Evolutionary conservation across 371 early-diverging fungal species (phyloP).

Genomic region (Lichtheimia ornata): DNA sequence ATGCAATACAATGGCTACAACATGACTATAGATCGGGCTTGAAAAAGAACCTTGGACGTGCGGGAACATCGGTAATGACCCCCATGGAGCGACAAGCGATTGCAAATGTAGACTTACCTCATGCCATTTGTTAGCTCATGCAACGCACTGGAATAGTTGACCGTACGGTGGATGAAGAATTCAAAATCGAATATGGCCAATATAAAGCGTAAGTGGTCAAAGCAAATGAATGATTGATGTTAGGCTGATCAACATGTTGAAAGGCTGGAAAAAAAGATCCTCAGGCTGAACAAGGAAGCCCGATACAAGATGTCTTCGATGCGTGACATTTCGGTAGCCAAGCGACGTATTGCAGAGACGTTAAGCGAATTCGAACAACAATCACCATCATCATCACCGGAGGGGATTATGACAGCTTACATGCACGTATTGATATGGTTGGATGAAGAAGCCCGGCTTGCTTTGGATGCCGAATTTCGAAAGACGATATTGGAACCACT

Average conservation of each 20-base stretch:
- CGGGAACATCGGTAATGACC: slow-evolving; percentile 68
- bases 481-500: slow-evolving; percentile 85
- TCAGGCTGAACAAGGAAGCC: slow-evolving; percentile 81
- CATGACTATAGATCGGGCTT: slow-evolving; percentile 65
- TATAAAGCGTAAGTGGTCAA: slow-evolving; percentile 59
- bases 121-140: slow-evolving; percentile 43
- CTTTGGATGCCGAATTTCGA: slow-evolving; percentile 73
- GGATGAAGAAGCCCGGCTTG: slow-evolving; percentile 66
- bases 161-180: slow-evolving; percentile 79
- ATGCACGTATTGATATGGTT: slow-evolving; percentile 67
- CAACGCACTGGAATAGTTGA: slow-evolving; percentile 70
- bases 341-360: slow-evolving; percentile 67
- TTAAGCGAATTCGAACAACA: slow-evolving; percentile 53
- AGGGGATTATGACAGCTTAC: slow-evolving; percentile 47
- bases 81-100: too few species aligned
- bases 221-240: neutral
- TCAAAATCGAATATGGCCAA: slow-evolving; percentile 80
- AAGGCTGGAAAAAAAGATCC: slow-evolving; percentile 80
- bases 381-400: slow-evolving; percentile 2
- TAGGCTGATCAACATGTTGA: neutral
- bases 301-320: slow-evolving; percentile 85
- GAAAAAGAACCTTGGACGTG: slow-evolving; percentile 76
- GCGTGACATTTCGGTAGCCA: slow-evolving; percentile 69
- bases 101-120: too few species aligned
- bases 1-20: slow-evolving; percentile 9